Evolutionary conservation across 2,329 filamentous ascomycete genomes (phyloP).

Genomic region (Raffaelea albimanens): DNA sequence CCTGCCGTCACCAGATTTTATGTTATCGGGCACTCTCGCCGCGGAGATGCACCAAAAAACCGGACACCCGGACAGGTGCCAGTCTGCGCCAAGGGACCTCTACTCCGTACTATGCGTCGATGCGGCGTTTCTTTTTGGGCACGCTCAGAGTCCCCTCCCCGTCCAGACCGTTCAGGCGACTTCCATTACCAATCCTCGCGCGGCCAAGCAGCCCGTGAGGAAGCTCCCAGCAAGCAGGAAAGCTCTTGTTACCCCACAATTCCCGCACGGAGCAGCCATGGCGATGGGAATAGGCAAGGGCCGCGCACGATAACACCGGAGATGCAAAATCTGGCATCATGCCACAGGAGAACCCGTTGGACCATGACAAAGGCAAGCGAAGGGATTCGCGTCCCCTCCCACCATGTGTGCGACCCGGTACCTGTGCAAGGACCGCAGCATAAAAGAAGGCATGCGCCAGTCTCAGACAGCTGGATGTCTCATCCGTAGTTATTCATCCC

Average conservation of each 20-base stretch:
- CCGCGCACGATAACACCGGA: conserved; percentile 5
- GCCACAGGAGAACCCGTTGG: conserved; percentile 1
- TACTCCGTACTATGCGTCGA: background rate
- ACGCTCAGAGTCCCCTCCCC: background rate
- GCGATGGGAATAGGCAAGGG: background rate
- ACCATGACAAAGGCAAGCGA: background rate
- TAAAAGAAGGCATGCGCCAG: no score
- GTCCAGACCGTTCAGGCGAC: background rate
- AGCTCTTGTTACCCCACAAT: no score
- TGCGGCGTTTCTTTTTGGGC: background rate
- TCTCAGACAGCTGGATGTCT: no score
- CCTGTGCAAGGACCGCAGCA: no score
- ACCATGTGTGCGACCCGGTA: background rate
- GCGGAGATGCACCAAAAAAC: conserved; percentile 6
- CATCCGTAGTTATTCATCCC: background rate
- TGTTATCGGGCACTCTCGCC: conserved; percentile 6
- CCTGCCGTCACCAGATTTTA: background rate
- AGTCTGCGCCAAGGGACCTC: background rate
- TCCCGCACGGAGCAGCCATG: no score
- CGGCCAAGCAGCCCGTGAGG: background rate
- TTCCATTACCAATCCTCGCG: background rate
- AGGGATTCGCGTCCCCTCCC: background rate
- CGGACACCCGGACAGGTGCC: background rate
- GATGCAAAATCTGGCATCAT: conserved; percentile 3
- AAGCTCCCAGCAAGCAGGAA: no score